Evolutionary conservation across 148 eudicot genomes (phyloP), one percentile per base, ranked within the genome.

Genomic region (Vaccinium myrtillus): DNA sequence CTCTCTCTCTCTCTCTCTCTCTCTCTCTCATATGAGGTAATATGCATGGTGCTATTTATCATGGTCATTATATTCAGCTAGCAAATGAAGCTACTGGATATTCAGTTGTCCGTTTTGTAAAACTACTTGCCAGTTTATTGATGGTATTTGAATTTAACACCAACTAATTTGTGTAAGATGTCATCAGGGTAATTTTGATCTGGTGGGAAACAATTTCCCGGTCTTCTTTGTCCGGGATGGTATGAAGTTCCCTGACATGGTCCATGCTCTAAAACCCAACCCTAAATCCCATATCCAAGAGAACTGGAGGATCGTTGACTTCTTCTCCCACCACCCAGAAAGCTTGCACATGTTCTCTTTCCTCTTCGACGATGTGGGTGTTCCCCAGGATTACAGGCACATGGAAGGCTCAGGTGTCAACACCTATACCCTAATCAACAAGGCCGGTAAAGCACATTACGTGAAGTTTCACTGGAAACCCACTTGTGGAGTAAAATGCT

Each of bases 401-500:
- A 96, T 96, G 99, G 98, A 96, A 25, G 99, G 99, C 18, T 92
- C 91, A 76, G 98, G 98, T 88, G 99, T 96, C n/a, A 91, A 96
- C 86, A 91, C 99, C 56, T 94, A 89, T 75, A 94, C 94, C 78
- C 89, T 96, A 36, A 84, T 94, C 80, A 92, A 94, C 92, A 96
- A 92, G 86, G 92, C 91, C 77, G 99, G 99, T 75, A 95, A 95
- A 89, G 92, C 82, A 73, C 86, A 89, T 82, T 95, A 93, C 84
- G 98, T 96, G 87, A 96, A 96, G 87, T 96, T 96, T 85, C 97
- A 95, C 83, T 96, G 99, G 99, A 96, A 92, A 74, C 99, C 99
- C 53, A 96, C 95, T 53, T 96, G 98, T 84, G 99, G 97, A 65
- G 98, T 96, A 51, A 96, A 94, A 86, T 91, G 88, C 67, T 86